Evolutionary conservation across 1,284 basidiomycete genomes (phyloP), one percentile per base, ranked within the genome.

Genomic region (Mycosarcoma maydis): DNA sequence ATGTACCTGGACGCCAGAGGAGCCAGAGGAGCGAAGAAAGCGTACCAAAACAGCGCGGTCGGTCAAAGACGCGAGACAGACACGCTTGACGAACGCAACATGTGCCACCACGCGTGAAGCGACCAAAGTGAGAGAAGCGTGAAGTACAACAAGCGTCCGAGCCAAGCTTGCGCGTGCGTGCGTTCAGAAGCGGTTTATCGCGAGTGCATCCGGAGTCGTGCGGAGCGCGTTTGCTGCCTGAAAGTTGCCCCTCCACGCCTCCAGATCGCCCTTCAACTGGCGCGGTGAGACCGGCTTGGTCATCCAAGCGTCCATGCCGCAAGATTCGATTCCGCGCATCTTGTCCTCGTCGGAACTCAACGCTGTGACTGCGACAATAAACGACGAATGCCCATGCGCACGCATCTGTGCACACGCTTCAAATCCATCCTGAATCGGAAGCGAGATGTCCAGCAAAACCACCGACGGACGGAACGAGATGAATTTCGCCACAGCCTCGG

Each of bases 221-320:
- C n/a, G 29, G 4, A 30, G 2, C 29, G 29, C 9, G 36, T n/a
- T 38, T 14, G 16, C 37, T 43, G 16, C 13, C 38, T 59, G 30
- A 29, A 42, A 61, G 47, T 42, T 34, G 11, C 27, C 47, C 42
- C 46, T 57, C 60, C 60, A 64, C 8, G 7, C 49, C 34, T 64
- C 60, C 13, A 64, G 24, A 38, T 64, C 60, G 19, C 39, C 40
- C 40, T 57, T 64, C 20, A 64, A 23, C 50, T 49, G 60, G 19
- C 55, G 42, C 6, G 56, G 62, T 8, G 58, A 57, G 10, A 77
- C 58, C 0, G 76, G 76, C 45, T 78, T 78, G 39, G 68, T 75
- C 52, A 67, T 58, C 76, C 76, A 78, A 16, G 54, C 60, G 44
- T 78, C 69, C 65, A 76, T 75, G 2, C 76, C 69, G 39, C 73